These are phyloP conservation scores for Fusarium continuum DNA, from an alignment of 2,329 filamentous ascomycete genomes.

Conservation along the genomic window DNA sequence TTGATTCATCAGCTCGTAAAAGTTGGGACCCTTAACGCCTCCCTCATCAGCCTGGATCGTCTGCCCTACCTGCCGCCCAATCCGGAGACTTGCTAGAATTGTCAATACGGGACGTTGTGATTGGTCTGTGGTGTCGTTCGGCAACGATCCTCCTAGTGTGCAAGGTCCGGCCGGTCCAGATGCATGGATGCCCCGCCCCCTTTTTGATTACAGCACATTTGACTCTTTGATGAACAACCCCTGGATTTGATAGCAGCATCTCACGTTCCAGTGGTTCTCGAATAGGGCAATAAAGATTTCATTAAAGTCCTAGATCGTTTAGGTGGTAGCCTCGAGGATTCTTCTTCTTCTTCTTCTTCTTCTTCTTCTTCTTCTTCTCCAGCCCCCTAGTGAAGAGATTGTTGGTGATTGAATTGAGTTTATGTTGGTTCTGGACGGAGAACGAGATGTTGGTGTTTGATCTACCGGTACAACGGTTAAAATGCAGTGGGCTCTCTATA, in stretches of 20 bases:
- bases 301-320: neutral
- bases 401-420: slow-evolving; percentile 11
- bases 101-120: slow-evolving; percentile 5
- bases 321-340: neutral
- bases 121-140: slow-evolving; percentile 4
- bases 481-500: neutral
- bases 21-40: neutral
- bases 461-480: slow-evolving; percentile 3
- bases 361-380: too few species aligned
- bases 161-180: neutral
- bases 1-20: neutral
- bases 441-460: neutral
- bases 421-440: neutral
- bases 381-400: neutral
- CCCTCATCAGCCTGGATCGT: slow-evolving; percentile 7
- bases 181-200: slow-evolving; percentile 17
- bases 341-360: too few species aligned
- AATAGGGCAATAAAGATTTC: neutral
- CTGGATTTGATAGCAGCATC: slow-evolving; percentile 7
- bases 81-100: slow-evolving; percentile 20
- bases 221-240: slow-evolving; percentile 5
- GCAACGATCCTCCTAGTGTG: neutral
- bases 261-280: slow-evolving; percentile 7
- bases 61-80: slow-evolving; percentile 6
- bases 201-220: slow-evolving; percentile 12